phyloP scores from a whole-genome alignment of 129 eudicot species.

The Daucus carota region DH1_v3.0 NC_030383.2:62238501-62239000 shows the following conservation, averaged over 20 bases:
- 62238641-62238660: too few relatives aligned
- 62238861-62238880: background rate
- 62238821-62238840: background rate
- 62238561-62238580: background rate
- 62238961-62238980: background rate
- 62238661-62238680: background rate
- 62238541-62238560: background rate
- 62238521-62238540: too few relatives aligned
- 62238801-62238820: background rate
- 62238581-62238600: background rate
- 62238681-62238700: constrained; percentile 9
- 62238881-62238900: too few relatives aligned
- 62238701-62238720: too few relatives aligned
- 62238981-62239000: background rate
- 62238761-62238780: constrained; percentile 69
- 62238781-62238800: background rate
- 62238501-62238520: too few relatives aligned
- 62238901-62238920: too few relatives aligned
- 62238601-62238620: background rate
- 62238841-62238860: background rate
- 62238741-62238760: constrained; percentile 74
- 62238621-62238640: too few relatives aligned
- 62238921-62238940: background rate
- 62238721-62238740: constrained; percentile 44
- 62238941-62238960: too few relatives aligned